phyloP scores from a whole-genome alignment of 306 rosid species.

The Vicia villosa region DNA sequence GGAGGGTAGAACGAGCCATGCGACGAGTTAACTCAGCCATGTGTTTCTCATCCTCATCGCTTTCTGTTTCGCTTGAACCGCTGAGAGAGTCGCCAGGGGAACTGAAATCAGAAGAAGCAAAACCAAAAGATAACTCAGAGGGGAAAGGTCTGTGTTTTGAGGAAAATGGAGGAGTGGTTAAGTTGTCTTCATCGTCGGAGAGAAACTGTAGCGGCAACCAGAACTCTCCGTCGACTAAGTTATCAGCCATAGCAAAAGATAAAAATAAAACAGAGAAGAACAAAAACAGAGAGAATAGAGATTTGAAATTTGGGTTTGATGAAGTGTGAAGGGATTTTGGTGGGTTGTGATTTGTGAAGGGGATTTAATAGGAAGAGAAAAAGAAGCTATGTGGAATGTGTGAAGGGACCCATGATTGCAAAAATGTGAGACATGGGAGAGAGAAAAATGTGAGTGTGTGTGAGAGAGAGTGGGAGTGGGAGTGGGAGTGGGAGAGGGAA shows the following conservation, averaged over 20 bases:
- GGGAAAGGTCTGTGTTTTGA: constrained; percentile 34
- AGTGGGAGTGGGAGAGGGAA: constrained; percentile 26
- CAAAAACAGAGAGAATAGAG: neutral
- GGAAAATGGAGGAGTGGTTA: neutral
- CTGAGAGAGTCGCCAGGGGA: constrained; percentile 64
- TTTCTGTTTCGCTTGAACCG: constrained; percentile 74
- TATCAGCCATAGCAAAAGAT: constrained; percentile 49
- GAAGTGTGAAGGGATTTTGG: neutral
- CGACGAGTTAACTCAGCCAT: constrained; percentile 61
- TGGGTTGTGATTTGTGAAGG: constrained; percentile 33
- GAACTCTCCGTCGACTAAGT: constrained; percentile 66
- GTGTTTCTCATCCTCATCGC: constrained; percentile 70
- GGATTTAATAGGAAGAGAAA: constrained; percentile 32
- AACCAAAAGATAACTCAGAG: constrained; percentile 39
- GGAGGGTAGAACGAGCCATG: constrained; percentile 53
- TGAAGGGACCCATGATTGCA: constrained; percentile 29
- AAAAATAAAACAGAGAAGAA: neutral
- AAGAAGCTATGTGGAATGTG: neutral
- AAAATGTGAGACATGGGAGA: constrained; percentile 15
- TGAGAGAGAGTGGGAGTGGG: constrained; percentile 2
- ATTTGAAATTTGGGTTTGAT: too few species aligned
- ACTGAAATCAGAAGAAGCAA: constrained; percentile 38
- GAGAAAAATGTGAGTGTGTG: constrained; percentile 1
- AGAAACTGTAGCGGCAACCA: constrained; percentile 83
- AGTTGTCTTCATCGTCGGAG: constrained; percentile 47